These are phyloP conservation scores for Phyllostachys edulis DNA, from an alignment of 176 grass and related monocot genomes.

Conservation along the genomic window DNA sequence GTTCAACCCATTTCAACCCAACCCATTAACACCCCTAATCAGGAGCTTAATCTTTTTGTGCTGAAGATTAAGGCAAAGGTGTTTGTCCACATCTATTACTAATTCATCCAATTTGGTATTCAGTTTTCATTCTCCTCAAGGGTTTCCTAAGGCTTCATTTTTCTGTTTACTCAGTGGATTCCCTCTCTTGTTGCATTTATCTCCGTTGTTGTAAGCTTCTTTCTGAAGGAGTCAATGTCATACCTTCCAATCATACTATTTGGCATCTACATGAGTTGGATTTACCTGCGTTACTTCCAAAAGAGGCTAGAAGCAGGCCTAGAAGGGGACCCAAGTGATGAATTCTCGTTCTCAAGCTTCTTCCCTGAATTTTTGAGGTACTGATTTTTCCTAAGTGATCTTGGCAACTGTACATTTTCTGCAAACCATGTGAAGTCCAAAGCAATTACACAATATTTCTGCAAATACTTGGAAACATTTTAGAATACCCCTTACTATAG, in stretches of 20 bases:
- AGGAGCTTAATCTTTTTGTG: conserved; percentile 54
- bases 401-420: not conserved
- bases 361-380: conserved; percentile 81
- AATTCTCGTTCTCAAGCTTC: conserved; percentile 82
- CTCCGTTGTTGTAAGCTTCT: conserved; percentile 55
- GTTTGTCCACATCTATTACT: conserved; percentile 4
- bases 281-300: conserved; percentile 90
- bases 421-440: not conserved
- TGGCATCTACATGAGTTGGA: conserved; percentile 82
- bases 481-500: not conserved
- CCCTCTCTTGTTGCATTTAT: conserved; percentile 57
- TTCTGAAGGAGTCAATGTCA: conserved; percentile 50
- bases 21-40: too few species aligned
- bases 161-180: conserved; percentile 55
- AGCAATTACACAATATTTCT: not conserved
- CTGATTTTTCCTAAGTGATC: not conserved
- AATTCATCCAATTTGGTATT: not conserved
- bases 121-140: not conserved
- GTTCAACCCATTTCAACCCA: too few species aligned
- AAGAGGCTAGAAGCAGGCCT: conserved; percentile 70
- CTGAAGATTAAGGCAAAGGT: conserved; percentile 85
- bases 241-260: conserved; percentile 70
- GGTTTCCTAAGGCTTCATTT: not conserved
- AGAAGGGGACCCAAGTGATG: conserved; percentile 83
- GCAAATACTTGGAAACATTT: not conserved